Conservation (phyloP, 768 basidiomycete genomes). For the Lentinula aciculospora region DNA sequence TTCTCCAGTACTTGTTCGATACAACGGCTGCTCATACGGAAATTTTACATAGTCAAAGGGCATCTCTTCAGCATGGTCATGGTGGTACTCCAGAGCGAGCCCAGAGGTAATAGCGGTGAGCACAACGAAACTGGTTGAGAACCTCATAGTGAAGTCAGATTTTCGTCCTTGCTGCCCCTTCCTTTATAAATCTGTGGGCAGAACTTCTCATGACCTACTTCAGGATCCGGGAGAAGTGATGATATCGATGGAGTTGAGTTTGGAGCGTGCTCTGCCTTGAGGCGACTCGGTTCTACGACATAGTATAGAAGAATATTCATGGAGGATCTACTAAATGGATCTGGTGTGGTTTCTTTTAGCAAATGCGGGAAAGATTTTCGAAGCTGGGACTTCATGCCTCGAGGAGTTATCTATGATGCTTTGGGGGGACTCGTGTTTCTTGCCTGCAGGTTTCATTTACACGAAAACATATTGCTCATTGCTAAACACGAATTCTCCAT, state of each 20-base stretch:
- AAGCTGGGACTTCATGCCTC: no score
- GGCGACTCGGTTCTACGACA: slow-evolving; percentile 23
- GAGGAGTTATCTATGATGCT: background rate
- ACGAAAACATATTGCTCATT: background rate
- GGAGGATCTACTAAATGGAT: background rate
- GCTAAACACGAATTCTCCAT: background rate
- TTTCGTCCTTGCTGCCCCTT: background rate
- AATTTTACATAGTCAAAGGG: slow-evolving; percentile 65
- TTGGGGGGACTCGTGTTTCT: background rate
- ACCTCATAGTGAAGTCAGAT: slow-evolving; percentile 12
- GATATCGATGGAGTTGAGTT: background rate
- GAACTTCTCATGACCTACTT: background rate
- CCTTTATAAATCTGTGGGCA: background rate
- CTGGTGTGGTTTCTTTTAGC: background rate
- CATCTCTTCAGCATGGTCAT: slow-evolving; percentile 47
- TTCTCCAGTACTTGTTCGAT: slow-evolving; percentile 50
- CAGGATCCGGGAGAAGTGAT: background rate
- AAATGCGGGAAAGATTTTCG: background rate
- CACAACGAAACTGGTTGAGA: slow-evolving; percentile 16
- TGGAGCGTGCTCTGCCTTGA: slow-evolving; percentile 46
- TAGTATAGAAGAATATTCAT: background rate
- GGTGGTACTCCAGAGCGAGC: slow-evolving; percentile 19
- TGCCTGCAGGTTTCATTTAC: background rate
- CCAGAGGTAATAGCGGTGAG: slow-evolving; percentile 21
- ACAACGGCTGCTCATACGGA: slow-evolving; percentile 54